phyloP scores from a whole-genome alignment of 148 eudicot species.

The Bassia scoparia region DNA sequence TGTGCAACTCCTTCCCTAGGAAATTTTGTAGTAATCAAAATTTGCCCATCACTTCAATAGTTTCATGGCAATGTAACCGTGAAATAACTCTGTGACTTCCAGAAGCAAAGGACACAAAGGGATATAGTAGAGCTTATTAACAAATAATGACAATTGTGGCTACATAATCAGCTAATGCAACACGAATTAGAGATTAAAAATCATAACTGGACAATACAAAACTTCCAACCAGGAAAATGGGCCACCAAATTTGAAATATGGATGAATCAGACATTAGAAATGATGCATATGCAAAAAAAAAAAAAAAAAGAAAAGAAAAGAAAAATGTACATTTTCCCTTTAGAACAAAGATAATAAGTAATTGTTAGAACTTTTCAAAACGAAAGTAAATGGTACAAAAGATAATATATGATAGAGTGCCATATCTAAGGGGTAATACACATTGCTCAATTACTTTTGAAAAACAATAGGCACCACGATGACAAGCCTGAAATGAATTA shows the following conservation, averaged over 20 bases:
- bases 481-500: constrained; percentile 7
- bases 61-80: no score
- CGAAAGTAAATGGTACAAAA: neutral
- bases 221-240: neutral
- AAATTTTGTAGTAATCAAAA: no score
- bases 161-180: no score
- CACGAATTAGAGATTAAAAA: no score
- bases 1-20: no score
- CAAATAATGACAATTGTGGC: no score
- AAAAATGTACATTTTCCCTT: neutral
- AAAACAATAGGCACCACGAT: constrained; percentile 12
- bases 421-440: neutral
- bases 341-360: neutral
- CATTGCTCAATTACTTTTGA: constrained; percentile 15
- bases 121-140: no score
- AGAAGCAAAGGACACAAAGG: no score
- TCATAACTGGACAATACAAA: no score
- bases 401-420: neutral
- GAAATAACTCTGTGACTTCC: no score
- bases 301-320: neutral
- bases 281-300: neutral
- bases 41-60: no score
- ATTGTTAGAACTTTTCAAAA: neutral
- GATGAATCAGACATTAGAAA: neutral
- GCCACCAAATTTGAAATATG: no score